Evolutionary conservation across 2,329 filamentous ascomycete genomes (phyloP).

Genomic region (Aspergillus felis): DNA sequence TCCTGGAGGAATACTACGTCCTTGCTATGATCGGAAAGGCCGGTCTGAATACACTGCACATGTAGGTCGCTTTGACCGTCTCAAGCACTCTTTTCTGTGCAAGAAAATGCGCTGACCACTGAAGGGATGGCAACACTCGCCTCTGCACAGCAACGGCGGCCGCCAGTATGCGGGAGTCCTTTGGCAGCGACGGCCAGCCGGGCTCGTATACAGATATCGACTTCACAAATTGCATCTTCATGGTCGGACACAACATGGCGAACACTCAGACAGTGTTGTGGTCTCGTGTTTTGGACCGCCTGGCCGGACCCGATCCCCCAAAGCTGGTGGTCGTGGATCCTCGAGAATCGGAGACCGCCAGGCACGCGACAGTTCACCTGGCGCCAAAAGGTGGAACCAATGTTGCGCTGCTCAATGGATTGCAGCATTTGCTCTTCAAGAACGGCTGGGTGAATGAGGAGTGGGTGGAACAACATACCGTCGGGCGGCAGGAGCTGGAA

Average conservation of each 20-base stretch:
- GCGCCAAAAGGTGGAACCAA: constrained; percentile 36
- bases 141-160: constrained; percentile 39
- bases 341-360: constrained; percentile 30
- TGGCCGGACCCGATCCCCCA: constrained; percentile 33
- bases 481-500: constrained; percentile 25
- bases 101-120: background rate
- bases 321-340: constrained; percentile 37
- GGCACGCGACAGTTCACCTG: constrained; percentile 33
- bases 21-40: constrained; percentile 38
- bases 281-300: constrained; percentile 33
- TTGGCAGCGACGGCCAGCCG: constrained; percentile 37
- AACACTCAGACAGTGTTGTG: constrained; percentile 38
- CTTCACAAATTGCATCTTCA: constrained; percentile 34
- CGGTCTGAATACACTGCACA: constrained; percentile 36
- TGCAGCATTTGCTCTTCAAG: constrained; percentile 35
- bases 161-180: constrained; percentile 37
- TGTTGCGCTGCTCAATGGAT: constrained; percentile 36
- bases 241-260: constrained; percentile 37
- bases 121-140: constrained; percentile 39
- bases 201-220: constrained; percentile 37
- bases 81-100: background rate
- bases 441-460: constrained; percentile 33
- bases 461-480: constrained; percentile 26
- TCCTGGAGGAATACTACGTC: constrained; percentile 40
- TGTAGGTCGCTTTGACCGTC: constrained; percentile 18